Base-by-base conservation (phyloP, 2,329 filamentous ascomycete species). In the Pseudodiploospora longispora region DNA sequence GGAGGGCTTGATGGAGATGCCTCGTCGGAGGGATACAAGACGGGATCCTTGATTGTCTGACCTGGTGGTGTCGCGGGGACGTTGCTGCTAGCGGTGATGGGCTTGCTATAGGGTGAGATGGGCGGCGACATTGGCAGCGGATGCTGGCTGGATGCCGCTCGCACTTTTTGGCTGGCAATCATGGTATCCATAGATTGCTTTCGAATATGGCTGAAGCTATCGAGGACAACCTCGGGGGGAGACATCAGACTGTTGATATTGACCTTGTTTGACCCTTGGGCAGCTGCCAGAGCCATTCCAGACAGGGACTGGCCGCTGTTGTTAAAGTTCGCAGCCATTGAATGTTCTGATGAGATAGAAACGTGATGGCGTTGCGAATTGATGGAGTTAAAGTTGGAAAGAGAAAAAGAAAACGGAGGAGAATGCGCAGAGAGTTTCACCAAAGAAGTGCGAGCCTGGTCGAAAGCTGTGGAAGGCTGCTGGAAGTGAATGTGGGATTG, bases 181-280 rank as follows among this genome's bases (percentile, higher is more conserved):
- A 38, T 38, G 28, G 40, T 30, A 32, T 36, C 36, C 30, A 41
- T 45, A 6, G 33, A 47, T 34, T 45, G 48, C 38, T 34, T 32
- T 30, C 31, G 46, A 12, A 40, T 35, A 9, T 34, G 38, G 38
- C 54, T 61, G 58, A 80, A 82, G 53, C 61, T 76, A 50, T 82
- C 77, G 40, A 68, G 70, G 31, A 68, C 58, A n/a, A 67, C 66
- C 33, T 81, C 78, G 27, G 78, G 78, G 30, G 79, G 79, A 27
- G 79, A 82, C 72, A 82, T 80, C 46, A 82, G 64, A 48, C 67
- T 80, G 64, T 60, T 71, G 51, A 76, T 74, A 49, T 72, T 67
- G 42, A 71, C 54, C 51, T 72, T 74, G 56, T 67, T 72, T 4
- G 52, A 30, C 27, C 51, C 51, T 41, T 54, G 51, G 34, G 56